Conservation (phyloP, 2,329 filamentous ascomycete genomes). For the Parastagonospora avenae region DNA sequence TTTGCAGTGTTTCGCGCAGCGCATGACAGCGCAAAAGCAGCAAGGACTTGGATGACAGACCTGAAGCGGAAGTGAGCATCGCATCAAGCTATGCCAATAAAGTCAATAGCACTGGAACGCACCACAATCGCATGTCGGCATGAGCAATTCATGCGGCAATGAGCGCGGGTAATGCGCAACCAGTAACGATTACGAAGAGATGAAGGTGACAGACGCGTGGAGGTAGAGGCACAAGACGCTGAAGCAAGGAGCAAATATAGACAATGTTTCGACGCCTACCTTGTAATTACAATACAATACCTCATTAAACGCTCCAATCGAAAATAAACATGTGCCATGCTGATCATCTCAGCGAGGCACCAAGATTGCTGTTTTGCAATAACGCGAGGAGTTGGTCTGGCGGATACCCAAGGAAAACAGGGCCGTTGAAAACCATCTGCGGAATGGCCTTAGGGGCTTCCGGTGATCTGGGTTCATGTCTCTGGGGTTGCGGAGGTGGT, state of each 20-base stretch:
- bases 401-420: slow-evolving; percentile 87
- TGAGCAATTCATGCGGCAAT: background rate
- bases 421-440: slow-evolving; percentile 87
- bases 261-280: slow-evolving; percentile 26
- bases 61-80: slow-evolving; percentile 44
- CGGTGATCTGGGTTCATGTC: slow-evolving; percentile 11
- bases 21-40: slow-evolving; percentile 54
- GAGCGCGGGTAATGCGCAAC: background rate
- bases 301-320: slow-evolving; percentile 15
- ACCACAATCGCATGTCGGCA: background rate
- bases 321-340: slow-evolving; percentile 5
- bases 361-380: slow-evolving; percentile 45
- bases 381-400: slow-evolving; percentile 44
- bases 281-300: slow-evolving; percentile 33
- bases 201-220: background rate
- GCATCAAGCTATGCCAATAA: background rate
- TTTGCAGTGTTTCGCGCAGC: slow-evolving; percentile 53
- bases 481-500: slow-evolving; percentile 9
- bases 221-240: background rate
- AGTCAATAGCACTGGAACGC: background rate
- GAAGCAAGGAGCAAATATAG: slow-evolving; percentile 8
- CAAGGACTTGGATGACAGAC: slow-evolving; percentile 53
- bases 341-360: slow-evolving; percentile 31
- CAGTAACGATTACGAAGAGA: background rate
- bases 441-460: slow-evolving; percentile 49